A percentile compares a stretch with the other conserved stretches of the same genome.
These are phyloP conservation scores for Ogataea ramenticola DNA, from an alignment of 805 yeast species.

Conservation along the genomic window DNA sequence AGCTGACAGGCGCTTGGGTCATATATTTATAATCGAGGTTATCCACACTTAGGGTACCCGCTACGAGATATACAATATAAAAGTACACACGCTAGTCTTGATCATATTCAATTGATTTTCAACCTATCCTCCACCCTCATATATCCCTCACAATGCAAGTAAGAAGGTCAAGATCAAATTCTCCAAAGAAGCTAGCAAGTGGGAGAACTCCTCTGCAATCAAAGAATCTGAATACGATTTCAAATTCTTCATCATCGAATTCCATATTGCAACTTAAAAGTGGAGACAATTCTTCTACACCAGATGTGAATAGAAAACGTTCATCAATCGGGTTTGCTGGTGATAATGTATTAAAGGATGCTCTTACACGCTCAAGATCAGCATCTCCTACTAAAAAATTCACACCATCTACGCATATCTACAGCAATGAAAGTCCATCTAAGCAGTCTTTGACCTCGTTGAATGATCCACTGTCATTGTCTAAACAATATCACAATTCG, in stretches of 20 bases:
- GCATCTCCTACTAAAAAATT: neutral
- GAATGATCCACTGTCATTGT: neutral
- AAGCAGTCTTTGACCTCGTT: neutral
- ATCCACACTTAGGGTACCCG: no score
- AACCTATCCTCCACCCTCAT: no score
- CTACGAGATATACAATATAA: no score
- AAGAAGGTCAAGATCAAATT: slow-evolving; percentile 3
- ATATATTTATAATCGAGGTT: no score
- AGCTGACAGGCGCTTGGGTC: no score
- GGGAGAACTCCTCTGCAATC: slow-evolving; percentile 5
- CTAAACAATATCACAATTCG: neutral
- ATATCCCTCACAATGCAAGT: neutral
- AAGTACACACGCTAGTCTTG: no score
- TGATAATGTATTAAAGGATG: no score
- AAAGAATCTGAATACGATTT: slow-evolving; percentile 3
- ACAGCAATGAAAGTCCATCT: no score
- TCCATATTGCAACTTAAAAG: slow-evolving; percentile 1
- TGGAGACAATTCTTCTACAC: neutral
- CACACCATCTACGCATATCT: neutral
- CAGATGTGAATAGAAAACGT: neutral
- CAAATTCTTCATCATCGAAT: slow-evolving; percentile 2
- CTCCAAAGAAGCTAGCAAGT: slow-evolving; percentile 2
- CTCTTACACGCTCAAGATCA: slow-evolving; percentile 4
- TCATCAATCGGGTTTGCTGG: no score
- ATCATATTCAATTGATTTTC: no score